Percentiles rank a stretch among this genome's conserved stretches.
Evolutionary conservation across 805 yeast species (phyloP).

Genomic region (Cyberlindnera maclurae): DNA sequence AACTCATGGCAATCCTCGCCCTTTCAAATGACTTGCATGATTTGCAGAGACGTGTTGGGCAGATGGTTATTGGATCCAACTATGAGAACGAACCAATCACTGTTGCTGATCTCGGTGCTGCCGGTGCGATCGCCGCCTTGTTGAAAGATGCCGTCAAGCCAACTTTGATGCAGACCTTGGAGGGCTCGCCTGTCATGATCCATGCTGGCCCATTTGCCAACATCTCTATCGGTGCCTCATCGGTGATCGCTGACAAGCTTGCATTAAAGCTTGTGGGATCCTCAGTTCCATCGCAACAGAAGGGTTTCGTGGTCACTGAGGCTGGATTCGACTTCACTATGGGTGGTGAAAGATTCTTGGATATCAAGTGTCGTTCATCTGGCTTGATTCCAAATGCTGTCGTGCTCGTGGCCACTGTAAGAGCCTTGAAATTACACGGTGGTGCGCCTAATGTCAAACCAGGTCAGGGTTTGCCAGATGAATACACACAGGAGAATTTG

Average conservation of each 20-base stretch:
- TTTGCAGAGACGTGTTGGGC: conserved; percentile 68
- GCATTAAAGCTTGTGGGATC: conserved; percentile 78
- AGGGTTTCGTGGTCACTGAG: conserved; percentile 78
- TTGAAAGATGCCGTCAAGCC: conserved; percentile 81
- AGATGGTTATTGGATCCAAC: conserved; percentile 67
- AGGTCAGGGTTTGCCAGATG: conserved; percentile 71
- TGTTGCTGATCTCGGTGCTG: conserved; percentile 78
- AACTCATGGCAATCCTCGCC: conserved; percentile 81
- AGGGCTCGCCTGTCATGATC: conserved; percentile 81
- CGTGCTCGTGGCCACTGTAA: conserved; percentile 75
- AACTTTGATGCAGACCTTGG: conserved; percentile 80
- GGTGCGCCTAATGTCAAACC: conserved; percentile 88
- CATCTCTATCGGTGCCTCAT: conserved; percentile 81
- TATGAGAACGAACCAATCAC: conserved; percentile 67
- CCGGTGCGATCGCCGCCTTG: conserved; percentile 79
- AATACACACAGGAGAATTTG: conserved; percentile 63
- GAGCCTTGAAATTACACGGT: conserved; percentile 82
- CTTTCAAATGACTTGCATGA: conserved; percentile 63
- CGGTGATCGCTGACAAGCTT: conserved; percentile 73
- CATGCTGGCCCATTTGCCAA: conserved; percentile 90
- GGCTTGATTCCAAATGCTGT: conserved; percentile 73
- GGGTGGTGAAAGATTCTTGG: conserved; percentile 87
- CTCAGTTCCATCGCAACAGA: conserved; percentile 42
- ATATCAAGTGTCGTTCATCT: conserved; percentile 77
- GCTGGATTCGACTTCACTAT: conserved; percentile 88